A percentile compares a stretch with the other conserved stretches of the same genome.
Conservation (phyloP, 345 rosid species). For the Hibiscus tridactylites region DNA sequence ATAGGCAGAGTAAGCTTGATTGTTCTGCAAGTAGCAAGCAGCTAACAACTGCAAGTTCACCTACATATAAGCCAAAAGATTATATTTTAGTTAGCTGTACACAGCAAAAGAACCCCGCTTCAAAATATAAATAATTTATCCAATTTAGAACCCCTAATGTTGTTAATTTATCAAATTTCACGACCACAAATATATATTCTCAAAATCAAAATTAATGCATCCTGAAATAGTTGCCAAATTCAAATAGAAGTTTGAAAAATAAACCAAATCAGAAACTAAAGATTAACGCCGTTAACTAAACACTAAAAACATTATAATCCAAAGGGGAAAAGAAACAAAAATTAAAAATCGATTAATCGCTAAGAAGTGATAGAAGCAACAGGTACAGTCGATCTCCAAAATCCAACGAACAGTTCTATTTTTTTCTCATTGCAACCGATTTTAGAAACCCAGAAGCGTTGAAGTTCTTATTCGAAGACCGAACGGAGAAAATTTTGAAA, state of each 20-base stretch:
- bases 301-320: not conserved
- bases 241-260: not conserved
- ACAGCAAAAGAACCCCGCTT: not conserved
- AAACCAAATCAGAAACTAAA: not conserved
- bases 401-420: not conserved
- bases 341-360: not conserved
- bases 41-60: constrained; percentile 79
- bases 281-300: not conserved
- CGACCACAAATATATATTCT: not conserved
- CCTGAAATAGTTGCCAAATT: not conserved
- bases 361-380: constrained; percentile 8
- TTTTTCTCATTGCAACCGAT: not conserved
- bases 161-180: not conserved
- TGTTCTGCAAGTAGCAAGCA: constrained; percentile 77
- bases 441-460: not conserved
- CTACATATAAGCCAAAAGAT: constrained; percentile 29
- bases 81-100: not conserved
- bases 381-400: constrained; percentile 22
- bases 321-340: not conserved
- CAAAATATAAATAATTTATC: not conserved
- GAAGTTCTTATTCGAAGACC: not conserved
- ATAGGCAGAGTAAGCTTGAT: constrained; percentile 87
- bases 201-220: not conserved
- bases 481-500: not conserved
- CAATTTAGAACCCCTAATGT: not conserved